A percentile compares a stretch with the other conserved stretches of the same genome.
Evolutionary conservation across 345 rosid species (phyloP).

Genomic region (Ailanthus altissimus): DNA sequence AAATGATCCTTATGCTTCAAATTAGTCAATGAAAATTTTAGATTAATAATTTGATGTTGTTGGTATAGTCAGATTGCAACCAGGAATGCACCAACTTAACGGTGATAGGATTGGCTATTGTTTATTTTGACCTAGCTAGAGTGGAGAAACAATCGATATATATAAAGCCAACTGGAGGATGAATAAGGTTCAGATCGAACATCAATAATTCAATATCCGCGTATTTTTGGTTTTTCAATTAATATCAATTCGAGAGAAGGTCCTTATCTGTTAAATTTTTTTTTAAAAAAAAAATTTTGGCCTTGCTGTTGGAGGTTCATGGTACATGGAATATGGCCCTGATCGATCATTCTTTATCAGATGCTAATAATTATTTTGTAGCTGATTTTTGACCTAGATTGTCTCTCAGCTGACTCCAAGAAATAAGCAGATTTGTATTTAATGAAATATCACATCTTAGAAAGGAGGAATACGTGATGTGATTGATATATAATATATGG

Average conservation of each 20-base stretch:
- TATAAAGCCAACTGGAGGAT: neutral
- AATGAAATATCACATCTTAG: neutral
- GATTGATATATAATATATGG: neutral
- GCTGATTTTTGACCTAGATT: conserved; percentile 1
- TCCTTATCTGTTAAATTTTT: too few species aligned
- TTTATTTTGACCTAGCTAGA: neutral
- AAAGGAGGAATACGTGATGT: neutral
- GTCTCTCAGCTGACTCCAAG: conserved; percentile 1
- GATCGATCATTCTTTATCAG: neutral
- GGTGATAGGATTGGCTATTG: neutral
- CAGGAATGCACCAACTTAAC: neutral
- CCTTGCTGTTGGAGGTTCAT: conserved; percentile 10
- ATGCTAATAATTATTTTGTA: neutral
- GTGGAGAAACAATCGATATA: neutral
- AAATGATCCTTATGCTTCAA: too few species aligned
- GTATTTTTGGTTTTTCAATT: neutral
- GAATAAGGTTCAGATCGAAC: neutral
- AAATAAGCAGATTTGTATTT: neutral
- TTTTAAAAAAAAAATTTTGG: too few species aligned
- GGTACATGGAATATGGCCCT: conserved; percentile 4
- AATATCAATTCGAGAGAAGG: too few species aligned
- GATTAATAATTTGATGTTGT: neutral
- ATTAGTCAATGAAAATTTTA: too few species aligned
- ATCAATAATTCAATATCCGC: neutral
- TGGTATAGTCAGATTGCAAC: conserved; percentile 1